Percentiles rank a stretch among this genome's conserved stretches.
These are phyloP conservation scores for Schizothecium vesticola DNA, from an alignment of 495 filamentous ascomycete species.

Conservation along the genomic window DNA sequence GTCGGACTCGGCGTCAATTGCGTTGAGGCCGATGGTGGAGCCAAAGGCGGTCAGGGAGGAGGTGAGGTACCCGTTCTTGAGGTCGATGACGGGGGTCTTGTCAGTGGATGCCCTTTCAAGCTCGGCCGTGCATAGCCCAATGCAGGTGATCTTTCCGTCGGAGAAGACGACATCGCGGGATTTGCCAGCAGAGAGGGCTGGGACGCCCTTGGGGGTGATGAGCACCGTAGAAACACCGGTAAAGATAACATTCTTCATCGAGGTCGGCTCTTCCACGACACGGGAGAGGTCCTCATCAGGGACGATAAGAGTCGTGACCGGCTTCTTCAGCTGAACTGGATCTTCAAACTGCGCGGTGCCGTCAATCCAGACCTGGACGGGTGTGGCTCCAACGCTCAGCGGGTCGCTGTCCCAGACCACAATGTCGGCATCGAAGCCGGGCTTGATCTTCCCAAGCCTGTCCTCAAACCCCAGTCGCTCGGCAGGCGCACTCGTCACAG, in stretches of 20 bases:
- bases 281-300: constrained; percentile 25
- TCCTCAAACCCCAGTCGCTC: constrained; percentile 52
- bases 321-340: constrained; percentile 39
- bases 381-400: constrained; percentile 53
- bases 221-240: constrained; percentile 43
- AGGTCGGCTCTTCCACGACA: constrained; percentile 31
- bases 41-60: constrained; percentile 52
- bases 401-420: constrained; percentile 65
- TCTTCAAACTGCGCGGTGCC: constrained; percentile 48
- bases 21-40: constrained; percentile 48
- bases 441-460: constrained; percentile 55
- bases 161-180: constrained; percentile 38
- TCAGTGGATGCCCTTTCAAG: constrained; percentile 24
- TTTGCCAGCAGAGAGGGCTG: background rate
- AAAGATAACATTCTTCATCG: constrained; percentile 39
- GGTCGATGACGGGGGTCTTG: constrained; percentile 34
- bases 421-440: constrained; percentile 60
- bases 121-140: constrained; percentile 39
- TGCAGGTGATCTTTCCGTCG: constrained; percentile 46
- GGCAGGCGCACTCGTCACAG: constrained; percentile 58
- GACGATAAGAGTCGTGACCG: constrained; percentile 20
- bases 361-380: constrained; percentile 61
- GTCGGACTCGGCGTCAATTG: constrained; percentile 47
- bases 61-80: constrained; percentile 52
- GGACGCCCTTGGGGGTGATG: constrained; percentile 13